Evolutionary conservation across 805 yeast genomes (phyloP).

Genomic region (Metschnikowia baotianmanensis): DNA sequence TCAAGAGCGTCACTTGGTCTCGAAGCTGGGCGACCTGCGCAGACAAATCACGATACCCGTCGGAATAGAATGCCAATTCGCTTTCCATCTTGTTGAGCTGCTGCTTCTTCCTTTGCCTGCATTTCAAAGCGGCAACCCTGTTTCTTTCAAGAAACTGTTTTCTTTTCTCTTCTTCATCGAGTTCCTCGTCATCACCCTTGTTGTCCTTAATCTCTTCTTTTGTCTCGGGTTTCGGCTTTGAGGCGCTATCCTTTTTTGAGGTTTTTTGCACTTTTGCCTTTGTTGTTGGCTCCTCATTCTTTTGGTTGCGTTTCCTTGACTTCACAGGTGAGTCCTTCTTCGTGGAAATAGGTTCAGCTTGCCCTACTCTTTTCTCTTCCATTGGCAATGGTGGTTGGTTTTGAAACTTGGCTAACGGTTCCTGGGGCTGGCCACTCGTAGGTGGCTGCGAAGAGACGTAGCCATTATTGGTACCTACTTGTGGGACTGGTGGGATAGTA

Average conservation of each 20-base stretch:
- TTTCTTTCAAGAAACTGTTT: conserved; percentile 82
- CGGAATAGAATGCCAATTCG: conserved; percentile 66
- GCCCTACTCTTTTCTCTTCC: conserved; percentile 2
- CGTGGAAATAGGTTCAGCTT: not conserved
- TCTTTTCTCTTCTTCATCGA: conserved; percentile 48
- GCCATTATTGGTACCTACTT: not conserved
- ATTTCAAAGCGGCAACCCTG: conserved; percentile 91
- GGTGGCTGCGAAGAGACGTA: not conserved
- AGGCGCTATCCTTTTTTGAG: conserved; percentile 6
- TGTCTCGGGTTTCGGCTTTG: conserved; percentile 10
- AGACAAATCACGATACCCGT: conserved; percentile 66
- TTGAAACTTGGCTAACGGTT: not conserved
- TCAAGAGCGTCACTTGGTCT: conserved; percentile 53
- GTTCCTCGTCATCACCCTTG: conserved; percentile 6
- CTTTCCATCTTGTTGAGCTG: conserved; percentile 79
- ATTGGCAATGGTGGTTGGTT: not conserved
- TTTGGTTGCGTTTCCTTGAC: conserved; percentile 7
- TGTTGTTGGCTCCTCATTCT: conserved; percentile 5
- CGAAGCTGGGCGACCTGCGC: conserved; percentile 56
- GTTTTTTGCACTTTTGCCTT: conserved; percentile 10
- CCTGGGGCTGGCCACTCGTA: conserved; percentile 7
- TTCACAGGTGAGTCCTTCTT: conserved; percentile 2
- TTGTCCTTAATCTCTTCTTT: conserved; percentile 11
- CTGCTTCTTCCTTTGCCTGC: conserved; percentile 92
- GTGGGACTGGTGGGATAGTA: not conserved